Percentiles rank a stretch among this genome's conserved stretches.
phyloP scores from a whole-genome alignment of 2,329 filamentous ascomycete genomes.

The Neospermospora avenae region DNA sequence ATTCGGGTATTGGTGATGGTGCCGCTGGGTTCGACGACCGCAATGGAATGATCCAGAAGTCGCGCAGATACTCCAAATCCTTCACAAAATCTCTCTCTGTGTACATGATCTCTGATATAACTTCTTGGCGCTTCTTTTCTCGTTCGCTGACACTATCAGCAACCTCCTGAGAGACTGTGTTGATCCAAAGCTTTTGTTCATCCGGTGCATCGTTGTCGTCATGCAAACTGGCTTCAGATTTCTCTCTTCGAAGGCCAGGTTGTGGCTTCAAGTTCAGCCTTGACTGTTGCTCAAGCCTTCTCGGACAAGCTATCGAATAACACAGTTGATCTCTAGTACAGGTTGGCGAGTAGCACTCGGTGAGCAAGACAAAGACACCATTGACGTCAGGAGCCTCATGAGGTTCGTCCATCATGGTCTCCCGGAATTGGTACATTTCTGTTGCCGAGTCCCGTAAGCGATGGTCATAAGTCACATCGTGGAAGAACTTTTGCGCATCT shows the following conservation, averaged over 20 bases:
- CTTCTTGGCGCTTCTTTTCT: constrained; percentile 96
- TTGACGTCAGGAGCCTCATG: constrained; percentile 75
- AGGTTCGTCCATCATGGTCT: constrained; percentile 82
- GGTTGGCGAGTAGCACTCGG: constrained; percentile 96
- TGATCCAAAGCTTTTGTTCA: constrained; percentile 99
- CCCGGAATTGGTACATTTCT: constrained; percentile 95
- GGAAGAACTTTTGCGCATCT: constrained; percentile 98
- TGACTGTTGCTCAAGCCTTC: constrained; percentile 91
- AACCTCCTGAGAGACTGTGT: constrained; percentile 92
- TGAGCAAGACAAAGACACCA: constrained; percentile 92
- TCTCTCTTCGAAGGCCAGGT: constrained; percentile 67
- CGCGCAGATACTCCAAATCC: constrained; percentile 92
- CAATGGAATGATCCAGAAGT: constrained; percentile 97
- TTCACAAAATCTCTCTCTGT: constrained; percentile 99
- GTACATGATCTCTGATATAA: constrained; percentile 98
- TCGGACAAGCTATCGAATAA: constrained; percentile 95
- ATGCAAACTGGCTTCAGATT: constrained; percentile 69
- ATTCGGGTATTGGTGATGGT: constrained; percentile 82
- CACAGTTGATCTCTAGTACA: constrained; percentile 94
- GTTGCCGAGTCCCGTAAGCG: constrained; percentile 87
- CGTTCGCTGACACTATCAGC: constrained; percentile 84
- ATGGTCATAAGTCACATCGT: constrained; percentile 98
- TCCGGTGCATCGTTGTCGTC: constrained; percentile 88
- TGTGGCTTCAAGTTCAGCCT: constrained; percentile 90
- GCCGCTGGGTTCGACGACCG: constrained; percentile 62